These are phyloP conservation scores for Caryopteris hybrid DNA, from an alignment of 305 asterid species.

Conservation along the genomic window DNA sequence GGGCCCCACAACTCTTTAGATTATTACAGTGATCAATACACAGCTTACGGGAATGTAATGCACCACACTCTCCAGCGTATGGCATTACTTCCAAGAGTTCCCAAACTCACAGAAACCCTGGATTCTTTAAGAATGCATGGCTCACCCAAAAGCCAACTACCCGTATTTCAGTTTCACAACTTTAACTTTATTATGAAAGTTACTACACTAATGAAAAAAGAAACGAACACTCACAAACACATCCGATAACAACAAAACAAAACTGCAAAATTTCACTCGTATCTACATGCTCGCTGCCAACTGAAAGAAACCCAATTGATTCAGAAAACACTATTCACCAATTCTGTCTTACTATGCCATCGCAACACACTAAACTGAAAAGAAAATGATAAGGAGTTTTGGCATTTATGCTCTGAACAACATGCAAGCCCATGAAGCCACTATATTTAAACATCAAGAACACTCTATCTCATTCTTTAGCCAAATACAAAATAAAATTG, in stretches of 20 bases:
- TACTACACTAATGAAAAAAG: neutral
- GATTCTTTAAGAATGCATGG: neutral
- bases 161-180: neutral
- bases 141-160: neutral
- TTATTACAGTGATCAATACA: conserved; percentile 1
- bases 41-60: neutral
- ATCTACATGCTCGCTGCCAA: neutral
- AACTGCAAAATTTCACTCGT: neutral
- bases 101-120: neutral
- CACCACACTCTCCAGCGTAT: conserved; percentile 6
- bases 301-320: neutral
- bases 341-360: neutral
- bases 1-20: neutral
- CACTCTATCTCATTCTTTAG: neutral
- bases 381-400: neutral
- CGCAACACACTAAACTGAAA: neutral
- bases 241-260: neutral
- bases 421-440: conserved; percentile 9
- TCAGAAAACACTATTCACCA: neutral
- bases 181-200: neutral
- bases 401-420: neutral
- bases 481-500: neutral
- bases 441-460: neutral
- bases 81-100: neutral
- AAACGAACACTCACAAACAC: neutral